Evolutionary conservation across 2,329 filamentous ascomycete genomes (phyloP).

Genomic region (Aspergillus uvarum): DNA sequence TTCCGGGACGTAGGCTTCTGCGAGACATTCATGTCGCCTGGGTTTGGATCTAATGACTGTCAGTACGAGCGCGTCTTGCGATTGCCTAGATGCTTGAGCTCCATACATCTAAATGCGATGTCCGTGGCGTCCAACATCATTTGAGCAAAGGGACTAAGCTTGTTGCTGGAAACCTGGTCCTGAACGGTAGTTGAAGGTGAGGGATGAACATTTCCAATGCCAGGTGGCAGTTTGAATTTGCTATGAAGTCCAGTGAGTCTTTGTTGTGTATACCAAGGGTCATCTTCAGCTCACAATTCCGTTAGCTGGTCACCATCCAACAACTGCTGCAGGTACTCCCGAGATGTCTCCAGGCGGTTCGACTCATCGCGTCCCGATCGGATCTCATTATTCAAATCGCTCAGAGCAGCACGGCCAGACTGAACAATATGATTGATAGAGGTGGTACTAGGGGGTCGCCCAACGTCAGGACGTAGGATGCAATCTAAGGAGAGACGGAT

Average conservation of each 20-base stretch:
- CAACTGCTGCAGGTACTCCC: conserved; percentile 73
- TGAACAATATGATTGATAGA: conserved; percentile 51
- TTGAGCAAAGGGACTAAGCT: conserved; percentile 54
- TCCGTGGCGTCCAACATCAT: conserved; percentile 53
- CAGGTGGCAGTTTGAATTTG: conserved; percentile 44
- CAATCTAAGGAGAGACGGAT: conserved; percentile 33
- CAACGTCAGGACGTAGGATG: conserved; percentile 44
- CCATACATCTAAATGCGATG: conserved; percentile 46
- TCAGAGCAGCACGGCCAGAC: conserved; percentile 55
- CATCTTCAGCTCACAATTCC: conserved; percentile 39
- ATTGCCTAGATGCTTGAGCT: neutral
- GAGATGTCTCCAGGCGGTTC: conserved; percentile 66
- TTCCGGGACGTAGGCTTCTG: conserved; percentile 27
- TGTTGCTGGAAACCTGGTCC: conserved; percentile 25
- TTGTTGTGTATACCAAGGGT: conserved; percentile 9
- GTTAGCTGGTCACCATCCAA: conserved; percentile 65
- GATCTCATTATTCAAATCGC: conserved; percentile 71
- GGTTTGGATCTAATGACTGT: conserved; percentile 35
- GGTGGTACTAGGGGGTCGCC: conserved; percentile 40
- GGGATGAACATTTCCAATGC: conserved; percentile 23
- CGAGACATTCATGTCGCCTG: conserved; percentile 22
- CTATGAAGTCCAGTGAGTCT: conserved; percentile 28
- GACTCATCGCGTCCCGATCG: conserved; percentile 56
- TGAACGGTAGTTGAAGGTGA: conserved; percentile 19
- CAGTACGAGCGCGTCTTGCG: conserved; percentile 12